Evolutionary conservation across 495 filamentous ascomycete genomes (phyloP), one percentile per base, ranked within the genome.

Genomic region (Talaromyces borbonicus): DNA sequence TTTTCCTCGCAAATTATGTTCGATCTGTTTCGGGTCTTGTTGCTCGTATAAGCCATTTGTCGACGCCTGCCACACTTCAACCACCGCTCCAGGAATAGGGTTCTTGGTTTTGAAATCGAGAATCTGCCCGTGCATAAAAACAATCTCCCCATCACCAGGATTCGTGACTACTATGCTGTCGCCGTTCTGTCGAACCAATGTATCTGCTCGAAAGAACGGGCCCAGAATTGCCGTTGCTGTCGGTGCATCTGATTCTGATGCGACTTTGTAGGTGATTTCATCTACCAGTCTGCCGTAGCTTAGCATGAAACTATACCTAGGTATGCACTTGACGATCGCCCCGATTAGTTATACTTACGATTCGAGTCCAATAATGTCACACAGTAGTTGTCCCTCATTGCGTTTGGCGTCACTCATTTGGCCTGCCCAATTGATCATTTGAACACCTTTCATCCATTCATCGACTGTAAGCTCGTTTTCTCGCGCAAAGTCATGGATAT

Each of bases 401-500:
- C 82, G 71, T 49, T 75, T 77, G 42, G 66, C 67, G 31, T 71
- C 71, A 55, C 65, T 71, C 57, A 77, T 75, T 60, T 78, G 59
- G 43, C 72, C 73, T 25, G 74, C 68, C 44, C 63, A 64, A 56
- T 66, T 68, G 56, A 69, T 61, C 50, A 81, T 85, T 56, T 81
- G 67, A 39, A 89, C 81, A 53, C 81, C 85, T 15, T 74, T 60
- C 78, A 87, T 79, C 83, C 83, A 90, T 68, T 90, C 85, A 52
- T 83, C 83, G 12, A 79, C 70, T 23, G 81, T 85, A 43, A 90
- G 76, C 62, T 89, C 82, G 52, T 85, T 79, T 65, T 90, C 85
- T 47, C 85, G 81, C 37, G 84, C 76, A 55, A 90, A 90, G 63
- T 88, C 83, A 70, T 90, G 85, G 45, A 90, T 71, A 67, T 88